phyloP scores from a whole-genome alignment of 2,329 filamentous ascomycete species.

The Fusarium goolgardi region DNA sequence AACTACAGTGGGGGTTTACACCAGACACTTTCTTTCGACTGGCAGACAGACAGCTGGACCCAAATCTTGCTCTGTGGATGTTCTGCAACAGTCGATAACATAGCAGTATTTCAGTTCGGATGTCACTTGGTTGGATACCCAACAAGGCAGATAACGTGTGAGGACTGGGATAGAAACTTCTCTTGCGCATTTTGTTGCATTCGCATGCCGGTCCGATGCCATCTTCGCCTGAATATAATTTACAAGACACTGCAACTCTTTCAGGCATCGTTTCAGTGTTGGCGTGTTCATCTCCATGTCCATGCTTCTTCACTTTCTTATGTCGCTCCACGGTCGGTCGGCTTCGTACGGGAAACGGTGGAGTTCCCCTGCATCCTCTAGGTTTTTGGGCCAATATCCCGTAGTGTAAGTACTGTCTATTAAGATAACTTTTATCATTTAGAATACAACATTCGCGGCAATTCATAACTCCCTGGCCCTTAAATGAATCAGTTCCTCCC shows the following conservation, averaged over 20 bases:
- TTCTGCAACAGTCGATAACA: background rate
- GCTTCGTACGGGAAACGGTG: conserved; percentile 19
- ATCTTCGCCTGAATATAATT: background rate
- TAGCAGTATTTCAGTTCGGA: background rate
- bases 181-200: background rate
- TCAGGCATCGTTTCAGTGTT: background rate
- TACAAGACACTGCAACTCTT: background rate
- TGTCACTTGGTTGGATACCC: conserved; percentile 2
- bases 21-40: background rate
- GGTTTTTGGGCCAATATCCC: background rate
- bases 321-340: background rate
- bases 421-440: background rate
- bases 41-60: background rate
- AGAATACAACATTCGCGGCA: background rate
- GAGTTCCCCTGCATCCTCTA: background rate
- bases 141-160: background rate
- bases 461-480: background rate
- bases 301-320: background rate
- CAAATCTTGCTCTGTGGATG: background rate
- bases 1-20: no score
- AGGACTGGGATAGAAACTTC: background rate
- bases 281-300: background rate
- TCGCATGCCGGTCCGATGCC: background rate
- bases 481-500: background rate
- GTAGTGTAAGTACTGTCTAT: no score